phyloP scores from a whole-genome alignment of 495 filamentous ascomycete genomes.

The Pseudotulostoma volvatum region DNA sequence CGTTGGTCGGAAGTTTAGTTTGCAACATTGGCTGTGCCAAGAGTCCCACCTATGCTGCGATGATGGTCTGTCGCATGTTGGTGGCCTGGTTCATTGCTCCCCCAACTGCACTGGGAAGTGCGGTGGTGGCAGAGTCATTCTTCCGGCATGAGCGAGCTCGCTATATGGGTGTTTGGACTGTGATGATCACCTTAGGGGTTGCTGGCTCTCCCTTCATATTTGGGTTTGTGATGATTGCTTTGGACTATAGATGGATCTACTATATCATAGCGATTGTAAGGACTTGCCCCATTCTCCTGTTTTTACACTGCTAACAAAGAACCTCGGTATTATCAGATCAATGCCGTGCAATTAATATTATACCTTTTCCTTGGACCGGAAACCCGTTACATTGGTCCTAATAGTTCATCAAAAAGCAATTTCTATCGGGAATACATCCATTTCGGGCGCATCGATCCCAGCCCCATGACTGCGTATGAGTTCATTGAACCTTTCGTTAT shows the following conservation, averaged over 20 bases:
- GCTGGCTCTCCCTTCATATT: slow-evolving; percentile 19
- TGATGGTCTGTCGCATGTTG: slow-evolving; percentile 19
- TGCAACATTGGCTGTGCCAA: slow-evolving; percentile 18
- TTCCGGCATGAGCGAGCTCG: slow-evolving; percentile 27
- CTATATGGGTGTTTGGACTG: slow-evolving; percentile 33
- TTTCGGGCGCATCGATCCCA: slow-evolving; percentile 32
- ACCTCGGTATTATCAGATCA: slow-evolving; percentile 26
- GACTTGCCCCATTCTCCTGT: slow-evolving; percentile 14
- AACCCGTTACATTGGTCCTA: slow-evolving; percentile 30
- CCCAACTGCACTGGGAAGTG: slow-evolving; percentile 26
- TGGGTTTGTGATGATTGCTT: slow-evolving; percentile 15
- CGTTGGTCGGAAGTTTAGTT: slow-evolving; percentile 13
- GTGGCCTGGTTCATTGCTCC: slow-evolving; percentile 25
- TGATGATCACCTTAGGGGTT: slow-evolving; percentile 24
- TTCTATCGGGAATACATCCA: slow-evolving; percentile 26
- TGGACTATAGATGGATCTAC: slow-evolving; percentile 17
- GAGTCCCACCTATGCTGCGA: slow-evolving; percentile 9
- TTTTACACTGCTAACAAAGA: slow-evolving; percentile 8
- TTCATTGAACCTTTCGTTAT: slow-evolving; percentile 23
- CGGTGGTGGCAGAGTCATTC: slow-evolving; percentile 31
- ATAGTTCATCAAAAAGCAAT: slow-evolving; percentile 6
- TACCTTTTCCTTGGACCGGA: slow-evolving; percentile 41
- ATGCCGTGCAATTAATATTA: slow-evolving; percentile 34
- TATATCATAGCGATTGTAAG: slow-evolving; percentile 14
- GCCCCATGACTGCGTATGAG: slow-evolving; percentile 20